Base-by-base conservation (phyloP, 805 yeast species). In the Cyberlindnera bimundalis region DNA sequence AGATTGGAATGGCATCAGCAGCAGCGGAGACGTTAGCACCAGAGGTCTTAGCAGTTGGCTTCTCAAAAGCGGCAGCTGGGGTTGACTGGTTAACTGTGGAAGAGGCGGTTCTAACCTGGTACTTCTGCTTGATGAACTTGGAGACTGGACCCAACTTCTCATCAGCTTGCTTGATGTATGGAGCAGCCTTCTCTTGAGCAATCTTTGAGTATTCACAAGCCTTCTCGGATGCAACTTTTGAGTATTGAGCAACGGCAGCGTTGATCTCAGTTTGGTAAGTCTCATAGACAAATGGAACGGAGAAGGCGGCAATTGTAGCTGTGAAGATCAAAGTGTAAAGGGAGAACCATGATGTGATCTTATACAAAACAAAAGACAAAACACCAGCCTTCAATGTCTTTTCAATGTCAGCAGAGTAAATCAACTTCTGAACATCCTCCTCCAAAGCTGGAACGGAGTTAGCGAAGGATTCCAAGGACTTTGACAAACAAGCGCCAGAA, bases 251-350 rank as follows among this genome's bases (percentile, higher is more conserved):
- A 31, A 79, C 73, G 32, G 77, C 73, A 35, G 78, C 76, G 62
- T 84, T 88, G 58, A 90, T 84, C 70, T 85, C 82, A 58, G 73
- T 73, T 73, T 87, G 81, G 76, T 84, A 79, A 52, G 73, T 73
- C 54, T 76, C 67, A 72, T 90, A 91, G 47, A 83, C 57, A 21
- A 74, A 76, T 44, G 98, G 98, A 33, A 76, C 68, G 32, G 95
- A 65, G 74, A 91, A 91, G 13, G 83, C 73, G 16, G 70, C 58
- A 35, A 85, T 62, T 35, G 81, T 79, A 32, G 78, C 62, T 36
- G 76, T 60, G 52, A 83, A 70, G 23, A 79, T 55, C 52, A 89
- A 64, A 21, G 83, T 70, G 76, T 82, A 84, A 42, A 90, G 63
- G 18, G 95, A 77, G 61, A 89, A 69, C 76, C 81, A 71, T 24